Conservation (phyloP, 495 filamentous ascomycete genomes). For the Tuber brumale region DNA sequence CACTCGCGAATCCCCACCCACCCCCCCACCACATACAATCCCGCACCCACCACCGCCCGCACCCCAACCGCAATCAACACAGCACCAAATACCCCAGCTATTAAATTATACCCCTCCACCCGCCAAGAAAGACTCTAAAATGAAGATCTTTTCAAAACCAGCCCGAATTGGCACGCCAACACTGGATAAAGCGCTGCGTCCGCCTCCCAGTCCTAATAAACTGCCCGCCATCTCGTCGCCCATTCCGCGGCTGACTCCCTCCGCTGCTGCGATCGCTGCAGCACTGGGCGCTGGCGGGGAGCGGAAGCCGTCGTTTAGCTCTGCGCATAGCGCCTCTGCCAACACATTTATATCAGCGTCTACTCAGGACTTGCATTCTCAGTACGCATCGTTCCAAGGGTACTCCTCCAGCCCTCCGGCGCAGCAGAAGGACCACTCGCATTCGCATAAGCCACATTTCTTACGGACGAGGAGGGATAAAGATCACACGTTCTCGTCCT, state of each 20-base stretch:
- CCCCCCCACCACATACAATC: constrained; percentile 14
- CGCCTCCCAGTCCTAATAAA: constrained; percentile 35
- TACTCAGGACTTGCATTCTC: constrained; percentile 8
- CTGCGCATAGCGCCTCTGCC: constrained; percentile 16
- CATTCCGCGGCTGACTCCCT: constrained; percentile 30
- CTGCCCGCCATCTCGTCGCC: constrained; percentile 24
- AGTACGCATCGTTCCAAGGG: constrained; percentile 11
- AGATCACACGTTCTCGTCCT: constrained; percentile 75
- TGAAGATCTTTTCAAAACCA: constrained; percentile 41
- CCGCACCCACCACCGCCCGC: constrained; percentile 17
- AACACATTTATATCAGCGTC: constrained; percentile 27
- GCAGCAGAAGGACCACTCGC: constrained; percentile 60
- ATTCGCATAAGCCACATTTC: constrained; percentile 68
- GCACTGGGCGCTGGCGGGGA: constrained; percentile 18
- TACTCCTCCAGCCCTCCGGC: constrained; percentile 27
- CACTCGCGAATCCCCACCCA: constrained; percentile 11
- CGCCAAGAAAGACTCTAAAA: constrained; percentile 40
- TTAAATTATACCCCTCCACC: constrained; percentile 37
- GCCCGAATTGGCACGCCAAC: constrained; percentile 38
- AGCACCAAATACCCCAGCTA: constrained; percentile 27
- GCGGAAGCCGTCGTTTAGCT: constrained; percentile 32
- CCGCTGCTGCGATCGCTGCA: constrained; percentile 26
- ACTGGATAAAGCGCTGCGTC: constrained; percentile 33
- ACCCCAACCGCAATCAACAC: constrained; percentile 16
- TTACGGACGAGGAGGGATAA: constrained; percentile 88